Evolutionary conservation across 768 basidiomycete species (phyloP), one percentile per base, ranked within the genome.

Genomic region (Boletus huronensis): DNA sequence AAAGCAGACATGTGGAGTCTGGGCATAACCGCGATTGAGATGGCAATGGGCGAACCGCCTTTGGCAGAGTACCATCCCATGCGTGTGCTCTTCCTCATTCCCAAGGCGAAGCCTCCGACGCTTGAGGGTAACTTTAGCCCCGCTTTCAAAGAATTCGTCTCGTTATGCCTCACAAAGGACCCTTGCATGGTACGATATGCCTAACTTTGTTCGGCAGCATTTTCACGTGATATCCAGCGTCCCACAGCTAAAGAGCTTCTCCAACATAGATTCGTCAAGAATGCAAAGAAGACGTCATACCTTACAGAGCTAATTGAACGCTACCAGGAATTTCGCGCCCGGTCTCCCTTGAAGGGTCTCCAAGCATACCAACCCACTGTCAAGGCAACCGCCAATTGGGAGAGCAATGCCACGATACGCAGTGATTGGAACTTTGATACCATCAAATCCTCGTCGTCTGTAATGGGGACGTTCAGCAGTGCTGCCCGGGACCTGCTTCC

Each of bases 1-100:
- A 93, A 94, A 72, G 96, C 96, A 3, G 96, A 98, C 70, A 87
- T 98, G 78, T 98, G 96, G 96, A 94, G 91, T 68, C 75, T 98
- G 48, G 96, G 96, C 21, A 99, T 99, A 69, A 98, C 96, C 1
- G 94, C 93, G 50, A 97, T 98, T 47, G 96, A 98, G 76, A 88
- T 99, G 87, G 95, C 96, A 2, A 93, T 91, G 63, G 97, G 97
- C 41, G 94, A 98, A 64, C 97, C 97, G 0, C 97, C 97, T 8
- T 73, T 98, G 53, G 90, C 93, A 5, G 96, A 98, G 70, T 96
- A 98, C 69, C 97, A 98, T 65, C 97, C 95, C 0, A 98, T 98
- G 97, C 84, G 97, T 28, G 96, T 99, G 1, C 79, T 99, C 50
- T 98, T 98, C 77, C 79, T 98, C 45, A 99, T 98, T 58, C 97